Evolutionary conservation across 805 yeast species (phyloP), one percentile per base, ranked within the genome.

Genomic region (Cyberlindnera mycetangii): DNA sequence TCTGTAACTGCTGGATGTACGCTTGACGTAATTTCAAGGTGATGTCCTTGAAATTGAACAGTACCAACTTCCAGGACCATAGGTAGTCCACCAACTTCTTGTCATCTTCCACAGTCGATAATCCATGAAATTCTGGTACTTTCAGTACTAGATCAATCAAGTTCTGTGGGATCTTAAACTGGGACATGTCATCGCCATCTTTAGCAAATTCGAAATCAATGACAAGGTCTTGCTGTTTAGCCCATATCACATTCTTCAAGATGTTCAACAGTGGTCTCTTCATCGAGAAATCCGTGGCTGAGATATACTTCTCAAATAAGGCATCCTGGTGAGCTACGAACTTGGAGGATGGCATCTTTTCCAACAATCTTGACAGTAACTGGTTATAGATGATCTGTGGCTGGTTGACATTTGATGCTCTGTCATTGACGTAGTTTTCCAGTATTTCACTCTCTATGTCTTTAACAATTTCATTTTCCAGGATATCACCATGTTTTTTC

Each of bases 1-100:
- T 38, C 38, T 75, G 77, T 44, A 89, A 59, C 51, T 84, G 83
- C 17, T 66, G 69, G 28, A 83, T 74, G 54, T 84, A 85, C 34
- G 72, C 68, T 37, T 76, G 72, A 45, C 89, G 73, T 51, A 89
- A 71, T 32, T 77, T 75, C 51, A 78, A 79, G 1, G 93, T 78
- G 6, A 85, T 74, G 46, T 80, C 78, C 41, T 74, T 71, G 58
- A 89, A 85, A 60, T 80, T 80, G 22, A 66, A 67, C 50, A 85
- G 71, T 0, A 85, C 61, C 42, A 87, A 66, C 49, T 65, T 67
- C 95, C 95, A 89, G 44, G 79, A 67, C 82, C 86, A 83, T 27
- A 84, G 52, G 56, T 76, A 84, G 17, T 61, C 67, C 22, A 72
- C 56, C 36, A 71, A 59, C 4, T 58, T 59, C 22, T 53, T 47